A percentile compares a stretch with the other conserved stretches of the same genome.
These are phyloP conservation scores for Hyaloperonospora arabidopsidis DNA, from an alignment of 352 stramenopile species.

Conservation along the genomic window DNA sequence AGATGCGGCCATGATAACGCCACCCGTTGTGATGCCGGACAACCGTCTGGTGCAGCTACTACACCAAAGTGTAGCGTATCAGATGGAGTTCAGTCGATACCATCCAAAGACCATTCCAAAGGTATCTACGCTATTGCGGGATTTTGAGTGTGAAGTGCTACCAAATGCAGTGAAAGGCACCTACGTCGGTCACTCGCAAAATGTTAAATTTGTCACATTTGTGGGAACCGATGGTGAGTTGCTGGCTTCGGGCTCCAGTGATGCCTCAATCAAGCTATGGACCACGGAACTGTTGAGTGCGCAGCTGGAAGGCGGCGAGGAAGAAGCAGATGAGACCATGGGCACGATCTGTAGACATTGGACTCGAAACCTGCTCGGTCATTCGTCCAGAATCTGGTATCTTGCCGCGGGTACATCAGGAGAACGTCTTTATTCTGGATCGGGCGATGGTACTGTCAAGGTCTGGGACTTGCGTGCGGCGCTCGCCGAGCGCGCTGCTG, in stretches of 20 bases:
- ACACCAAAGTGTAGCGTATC: slow-evolving; percentile 82
- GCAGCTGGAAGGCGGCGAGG: slow-evolving; percentile 19
- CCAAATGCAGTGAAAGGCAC: slow-evolving; percentile 82
- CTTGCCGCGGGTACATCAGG: slow-evolving; percentile 52
- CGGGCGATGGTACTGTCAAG: slow-evolving; percentile 78
- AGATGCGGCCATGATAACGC: slow-evolving; percentile 12
- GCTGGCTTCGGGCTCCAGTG: slow-evolving; percentile 76
- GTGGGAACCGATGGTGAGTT: slow-evolving; percentile 77
- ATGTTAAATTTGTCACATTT: slow-evolving; percentile 86
- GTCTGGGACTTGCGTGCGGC: slow-evolving; percentile 76
- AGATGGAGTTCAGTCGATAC: slow-evolving; percentile 87
- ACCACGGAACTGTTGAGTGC: slow-evolving; percentile 45
- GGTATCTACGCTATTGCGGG: slow-evolving; percentile 69
- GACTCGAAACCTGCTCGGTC: slow-evolving; percentile 57
- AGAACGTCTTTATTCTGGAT: slow-evolving; percentile 68
- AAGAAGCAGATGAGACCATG: slow-evolving; percentile 18
- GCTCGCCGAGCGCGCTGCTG: slow-evolving; percentile 32
- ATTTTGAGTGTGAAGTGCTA: slow-evolving; percentile 84
- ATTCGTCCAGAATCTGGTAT: slow-evolving; percentile 83
- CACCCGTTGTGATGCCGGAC: slow-evolving; percentile 47
- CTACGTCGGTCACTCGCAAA: slow-evolving; percentile 78
- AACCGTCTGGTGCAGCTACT: slow-evolving; percentile 74
- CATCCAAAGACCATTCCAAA: slow-evolving; percentile 82
- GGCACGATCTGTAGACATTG: slow-evolving; percentile 47
- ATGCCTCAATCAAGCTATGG: slow-evolving; percentile 84